Conservation (phyloP, 805 yeast genomes). For the Candida jianshihensis region DNA sequence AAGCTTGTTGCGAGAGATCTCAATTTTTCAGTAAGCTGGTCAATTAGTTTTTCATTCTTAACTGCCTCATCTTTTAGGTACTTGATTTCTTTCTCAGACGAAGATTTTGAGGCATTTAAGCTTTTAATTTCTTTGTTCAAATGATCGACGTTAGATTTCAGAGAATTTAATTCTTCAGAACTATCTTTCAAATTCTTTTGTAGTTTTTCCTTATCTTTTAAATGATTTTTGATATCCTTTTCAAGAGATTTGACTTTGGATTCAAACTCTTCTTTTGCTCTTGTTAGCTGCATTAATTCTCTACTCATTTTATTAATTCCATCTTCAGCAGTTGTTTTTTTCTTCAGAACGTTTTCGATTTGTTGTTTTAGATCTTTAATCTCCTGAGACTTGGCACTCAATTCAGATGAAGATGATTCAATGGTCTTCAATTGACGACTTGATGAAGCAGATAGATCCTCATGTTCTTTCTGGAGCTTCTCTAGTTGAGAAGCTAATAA, state of each 20-base stretch:
- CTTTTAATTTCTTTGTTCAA: slow-evolving; percentile 1
- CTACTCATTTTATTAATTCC: slow-evolving; percentile 89
- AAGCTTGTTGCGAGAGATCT: slow-evolving; percentile 33
- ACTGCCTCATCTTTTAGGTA: slow-evolving; percentile 22
- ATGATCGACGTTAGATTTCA: slow-evolving; percentile 10
- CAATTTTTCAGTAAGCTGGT: slow-evolving; percentile 39
- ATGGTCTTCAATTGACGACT: slow-evolving; percentile 27
- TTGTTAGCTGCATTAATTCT: slow-evolving; percentile 63
- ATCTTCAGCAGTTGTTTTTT: slow-evolving; percentile 64
- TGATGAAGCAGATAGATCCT: slow-evolving; percentile 26
- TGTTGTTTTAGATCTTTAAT: slow-evolving; percentile 20
- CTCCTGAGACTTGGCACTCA: slow-evolving; percentile 15
- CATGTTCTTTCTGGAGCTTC: slow-evolving; percentile 26
- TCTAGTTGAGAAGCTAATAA: slow-evolving; percentile 10
- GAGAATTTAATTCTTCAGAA: slow-evolving; percentile 7
- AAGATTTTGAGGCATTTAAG: background rate
- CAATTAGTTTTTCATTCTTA: slow-evolving; percentile 28
- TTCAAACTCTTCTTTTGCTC: slow-evolving; percentile 48
- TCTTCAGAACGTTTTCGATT: slow-evolving; percentile 21
- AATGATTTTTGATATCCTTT: slow-evolving; percentile 21
- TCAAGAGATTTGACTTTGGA: slow-evolving; percentile 34
- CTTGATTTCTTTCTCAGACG: slow-evolving; percentile 18
- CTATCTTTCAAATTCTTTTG: slow-evolving; percentile 13
- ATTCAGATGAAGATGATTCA: slow-evolving; percentile 9
- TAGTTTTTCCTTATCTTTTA: slow-evolving; percentile 17